A percentile compares a stretch with the other conserved stretches of the same genome.
Evolutionary conservation across 1,284 basidiomycete genomes (phyloP).

Genomic region (Cerioporus squamosus): DNA sequence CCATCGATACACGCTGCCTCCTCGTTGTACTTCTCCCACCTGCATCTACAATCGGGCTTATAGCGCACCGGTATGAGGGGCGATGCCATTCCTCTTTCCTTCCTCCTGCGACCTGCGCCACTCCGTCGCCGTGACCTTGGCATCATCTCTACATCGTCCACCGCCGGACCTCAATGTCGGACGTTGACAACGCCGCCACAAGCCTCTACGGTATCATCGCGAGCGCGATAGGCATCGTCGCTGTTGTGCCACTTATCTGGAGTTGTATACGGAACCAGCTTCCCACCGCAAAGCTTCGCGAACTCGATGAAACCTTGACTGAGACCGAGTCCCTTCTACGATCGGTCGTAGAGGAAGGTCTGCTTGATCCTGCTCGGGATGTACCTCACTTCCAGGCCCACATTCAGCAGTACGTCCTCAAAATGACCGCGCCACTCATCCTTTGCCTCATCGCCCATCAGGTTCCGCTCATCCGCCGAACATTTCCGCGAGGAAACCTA

Average conservation of each 20-base stretch:
- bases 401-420: not conserved
- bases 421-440: too few relatives aligned
- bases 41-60: too few relatives aligned
- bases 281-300: not conserved
- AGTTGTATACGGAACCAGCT: not conserved
- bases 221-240: not conserved
- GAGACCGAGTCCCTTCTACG: not conserved
- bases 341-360: not conserved
- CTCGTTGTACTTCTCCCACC: not conserved
- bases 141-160: too few relatives aligned
- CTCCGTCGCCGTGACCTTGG: too few relatives aligned
- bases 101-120: too few relatives aligned
- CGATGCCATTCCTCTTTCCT: too few relatives aligned
- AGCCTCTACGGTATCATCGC: not conserved
- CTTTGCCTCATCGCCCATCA: too few relatives aligned
- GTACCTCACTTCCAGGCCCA: constrained; percentile 17
- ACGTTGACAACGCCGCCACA: not conserved
- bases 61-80: too few relatives aligned
- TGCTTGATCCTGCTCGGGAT: constrained; percentile 19
- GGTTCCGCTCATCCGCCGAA: not conserved
- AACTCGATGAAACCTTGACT: not conserved
- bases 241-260: not conserved
- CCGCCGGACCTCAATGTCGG: not conserved
- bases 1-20: not conserved
- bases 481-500: not conserved